phyloP scores from a whole-genome alignment of 805 yeast species.

The Candida cerambycidarum region DNA sequence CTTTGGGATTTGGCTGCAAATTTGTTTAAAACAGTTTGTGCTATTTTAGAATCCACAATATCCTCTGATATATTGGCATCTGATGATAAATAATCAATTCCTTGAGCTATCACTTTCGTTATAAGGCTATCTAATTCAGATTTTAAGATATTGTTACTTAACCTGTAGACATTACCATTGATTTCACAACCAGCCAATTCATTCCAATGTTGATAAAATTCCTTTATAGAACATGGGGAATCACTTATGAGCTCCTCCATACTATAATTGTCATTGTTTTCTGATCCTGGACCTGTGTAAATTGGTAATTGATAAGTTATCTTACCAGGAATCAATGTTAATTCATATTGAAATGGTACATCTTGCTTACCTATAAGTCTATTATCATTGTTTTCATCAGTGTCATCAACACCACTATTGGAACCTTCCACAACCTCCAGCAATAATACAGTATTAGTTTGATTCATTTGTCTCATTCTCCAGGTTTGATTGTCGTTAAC shows the following conservation, averaged over 20 bases:
- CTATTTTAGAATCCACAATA: not conserved
- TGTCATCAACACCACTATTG: not conserved
- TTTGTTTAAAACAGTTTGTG: not conserved
- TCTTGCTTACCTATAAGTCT: conserved; percentile 26
- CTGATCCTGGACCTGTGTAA: conserved; percentile 18
- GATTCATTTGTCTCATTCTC: conserved; percentile 74
- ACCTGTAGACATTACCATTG: conserved; percentile 40
- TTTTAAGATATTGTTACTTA: conserved; percentile 25
- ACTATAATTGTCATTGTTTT: not conserved
- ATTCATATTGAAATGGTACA: conserved; percentile 37
- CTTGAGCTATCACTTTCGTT: conserved; percentile 25
- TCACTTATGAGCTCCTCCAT: conserved; percentile 21
- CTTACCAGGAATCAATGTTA: conserved; percentile 22
- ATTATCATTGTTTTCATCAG: no score
- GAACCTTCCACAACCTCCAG: conserved; percentile 7
- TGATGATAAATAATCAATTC: conserved; percentile 19
- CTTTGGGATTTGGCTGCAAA: conserved; percentile 5
- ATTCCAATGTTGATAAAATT: conserved; percentile 56
- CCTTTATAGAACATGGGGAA: conserved; percentile 55
- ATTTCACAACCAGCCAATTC: conserved; percentile 54
- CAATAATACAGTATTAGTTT: conserved; percentile 78
- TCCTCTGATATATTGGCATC: not conserved
- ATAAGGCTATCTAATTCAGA: conserved; percentile 27
- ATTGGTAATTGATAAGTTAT: conserved; percentile 31
- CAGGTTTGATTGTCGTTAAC: conserved; percentile 62